Percentiles rank a stretch among this genome's conserved stretches.
Conservation (phyloP, 306 rosid genomes). For the Glycine tomentella region DNA sequence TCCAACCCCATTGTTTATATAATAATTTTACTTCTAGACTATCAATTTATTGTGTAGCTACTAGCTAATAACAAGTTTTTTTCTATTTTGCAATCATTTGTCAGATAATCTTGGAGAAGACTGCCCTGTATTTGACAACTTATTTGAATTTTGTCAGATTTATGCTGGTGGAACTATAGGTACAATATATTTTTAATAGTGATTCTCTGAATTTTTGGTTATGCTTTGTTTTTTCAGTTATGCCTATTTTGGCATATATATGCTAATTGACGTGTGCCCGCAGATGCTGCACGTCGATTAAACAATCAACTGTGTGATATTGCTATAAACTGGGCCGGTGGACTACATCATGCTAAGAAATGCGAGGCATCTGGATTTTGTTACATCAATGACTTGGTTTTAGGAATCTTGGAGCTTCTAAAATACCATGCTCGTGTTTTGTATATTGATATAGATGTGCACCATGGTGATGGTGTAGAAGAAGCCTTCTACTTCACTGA, state of each 20-base stretch:
- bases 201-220: constrained; percentile 26
- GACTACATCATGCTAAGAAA: constrained; percentile 97
- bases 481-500: constrained; percentile 99
- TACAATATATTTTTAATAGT: constrained; percentile 40
- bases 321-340: constrained; percentile 99
- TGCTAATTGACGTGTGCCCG: constrained; percentile 27
- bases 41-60: constrained; percentile 26
- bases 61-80: constrained; percentile 29
- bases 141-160: constrained; percentile 97
- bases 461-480: constrained; percentile 99
- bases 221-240: no score
- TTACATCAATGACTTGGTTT: constrained; percentile 95
- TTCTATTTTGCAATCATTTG: constrained; percentile 30
- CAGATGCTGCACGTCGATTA: constrained; percentile 97
- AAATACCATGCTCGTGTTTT: constrained; percentile 95
- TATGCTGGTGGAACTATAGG: constrained; percentile 99
- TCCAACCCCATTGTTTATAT: no score
- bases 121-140: constrained; percentile 95
- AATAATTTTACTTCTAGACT: not conserved
- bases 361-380: constrained; percentile 99
- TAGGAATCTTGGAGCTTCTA: constrained; percentile 96
- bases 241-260: no score
- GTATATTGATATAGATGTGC: constrained; percentile 96
- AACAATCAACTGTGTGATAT: constrained; percentile 91
- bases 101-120: constrained; percentile 99